Percentiles rank a stretch among this genome's conserved stretches.
phyloP scores from a whole-genome alignment of 2,329 filamentous ascomycete genomes.

The Arthrobotrys iridis region DNA sequence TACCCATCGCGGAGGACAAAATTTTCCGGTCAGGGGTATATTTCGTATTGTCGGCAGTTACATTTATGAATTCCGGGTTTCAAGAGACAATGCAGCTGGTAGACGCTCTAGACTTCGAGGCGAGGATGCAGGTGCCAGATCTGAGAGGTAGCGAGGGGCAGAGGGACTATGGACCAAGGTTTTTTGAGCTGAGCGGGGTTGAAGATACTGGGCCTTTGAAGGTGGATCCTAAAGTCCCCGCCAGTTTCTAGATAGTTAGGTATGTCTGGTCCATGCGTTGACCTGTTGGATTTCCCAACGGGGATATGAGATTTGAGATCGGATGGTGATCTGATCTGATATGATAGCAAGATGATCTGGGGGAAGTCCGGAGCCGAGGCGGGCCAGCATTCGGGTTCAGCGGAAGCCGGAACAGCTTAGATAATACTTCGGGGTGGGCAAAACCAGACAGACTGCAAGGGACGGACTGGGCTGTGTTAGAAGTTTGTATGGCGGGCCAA shows the following conservation, averaged over 20 bases:
- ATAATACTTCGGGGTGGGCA: no score
- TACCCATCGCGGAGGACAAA: not conserved
- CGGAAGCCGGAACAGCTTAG: not conserved
- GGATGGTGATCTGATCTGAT: no score
- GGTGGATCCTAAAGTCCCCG: not conserved
- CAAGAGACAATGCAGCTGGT: not conserved
- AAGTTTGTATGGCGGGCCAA: not conserved
- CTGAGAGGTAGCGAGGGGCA: not conserved
- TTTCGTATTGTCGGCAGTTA: not conserved
- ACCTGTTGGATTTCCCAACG: no score
- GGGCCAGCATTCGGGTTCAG: not conserved
- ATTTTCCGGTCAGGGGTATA: not conserved
- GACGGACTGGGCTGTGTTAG: not conserved
- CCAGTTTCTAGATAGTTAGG: no score
- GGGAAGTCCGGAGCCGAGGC: not conserved
- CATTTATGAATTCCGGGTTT: not conserved
- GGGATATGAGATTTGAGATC: no score
- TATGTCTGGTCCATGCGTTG: no score
- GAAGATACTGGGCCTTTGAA: not conserved
- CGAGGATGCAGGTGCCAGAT: not conserved
- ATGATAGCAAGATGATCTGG: no score
- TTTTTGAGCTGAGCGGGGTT: not conserved
- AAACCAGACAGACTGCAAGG: no score
- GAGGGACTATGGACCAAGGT: not conserved
- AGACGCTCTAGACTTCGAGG: not conserved